A percentile compares a stretch with the other conserved stretches of the same genome.
These are phyloP conservation scores for Fusarium zealandicum DNA, from an alignment of 2,329 filamentous ascomycete genomes.

Conservation along the genomic window DNA sequence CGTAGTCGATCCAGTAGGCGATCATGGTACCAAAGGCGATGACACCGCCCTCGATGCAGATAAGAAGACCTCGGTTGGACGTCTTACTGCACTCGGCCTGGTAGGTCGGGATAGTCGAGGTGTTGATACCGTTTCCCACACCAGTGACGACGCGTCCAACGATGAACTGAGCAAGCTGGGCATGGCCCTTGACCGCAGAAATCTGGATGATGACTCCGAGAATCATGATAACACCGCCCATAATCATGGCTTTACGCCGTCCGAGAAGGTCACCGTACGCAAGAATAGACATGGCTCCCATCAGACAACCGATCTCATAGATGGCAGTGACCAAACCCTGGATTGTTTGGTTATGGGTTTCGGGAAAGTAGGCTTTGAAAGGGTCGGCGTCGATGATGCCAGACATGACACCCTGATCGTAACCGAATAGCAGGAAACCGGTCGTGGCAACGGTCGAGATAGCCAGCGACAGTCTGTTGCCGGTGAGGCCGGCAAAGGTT, in stretches of 20 bases:
- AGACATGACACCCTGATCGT: slow-evolving; percentile 63
- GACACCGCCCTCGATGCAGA: slow-evolving; percentile 57
- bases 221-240: slow-evolving; percentile 65
- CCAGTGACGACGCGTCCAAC: slow-evolving; percentile 60
- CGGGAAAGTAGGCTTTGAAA: slow-evolving; percentile 57
- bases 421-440: slow-evolving; percentile 67
- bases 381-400: slow-evolving; percentile 60
- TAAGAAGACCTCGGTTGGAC: slow-evolving; percentile 60
- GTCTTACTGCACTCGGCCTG: slow-evolving; percentile 62
- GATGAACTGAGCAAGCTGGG: slow-evolving; percentile 57
- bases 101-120: slow-evolving; percentile 62
- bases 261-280: slow-evolving; percentile 61
- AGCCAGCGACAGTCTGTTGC: slow-evolving; percentile 61
- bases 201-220: slow-evolving; percentile 67
- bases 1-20: slow-evolving; percentile 55
- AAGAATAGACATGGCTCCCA: slow-evolving; percentile 58
- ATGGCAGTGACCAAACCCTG: slow-evolving; percentile 58
- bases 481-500: slow-evolving; percentile 65
- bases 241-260: slow-evolving; percentile 61
- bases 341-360: slow-evolving; percentile 54
- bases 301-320: slow-evolving; percentile 62
- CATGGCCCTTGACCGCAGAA: slow-evolving; percentile 47
- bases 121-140: slow-evolving; percentile 58
- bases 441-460: slow-evolving; percentile 70
- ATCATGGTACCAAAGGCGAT: slow-evolving; percentile 53